Percentiles rank a stretch among this genome's conserved stretches.
phyloP scores from a whole-genome alignment of 352 stramenopile genomes.

The Pseudoperonospora humuli region DNA sequence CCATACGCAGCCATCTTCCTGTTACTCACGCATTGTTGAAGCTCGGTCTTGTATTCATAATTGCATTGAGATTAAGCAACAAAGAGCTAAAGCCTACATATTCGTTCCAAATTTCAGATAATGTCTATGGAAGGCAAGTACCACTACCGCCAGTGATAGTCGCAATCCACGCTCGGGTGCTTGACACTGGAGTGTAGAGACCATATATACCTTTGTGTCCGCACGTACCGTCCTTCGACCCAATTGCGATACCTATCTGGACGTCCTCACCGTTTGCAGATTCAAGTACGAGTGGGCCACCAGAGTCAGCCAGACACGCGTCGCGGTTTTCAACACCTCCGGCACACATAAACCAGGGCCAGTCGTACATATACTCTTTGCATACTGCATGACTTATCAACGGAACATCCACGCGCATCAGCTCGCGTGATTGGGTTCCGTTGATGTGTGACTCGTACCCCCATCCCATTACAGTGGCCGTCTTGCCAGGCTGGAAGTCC shows the following conservation, averaged over 20 bases:
- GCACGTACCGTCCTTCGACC: conserved; percentile 33
- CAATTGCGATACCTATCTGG: conserved; percentile 39
- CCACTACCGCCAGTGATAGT: conserved; percentile 10
- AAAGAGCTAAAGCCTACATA: no score
- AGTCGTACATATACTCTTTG: conserved; percentile 7
- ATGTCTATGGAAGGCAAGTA: conserved; percentile 14
- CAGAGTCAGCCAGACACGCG: conserved; percentile 45
- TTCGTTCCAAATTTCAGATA: no score
- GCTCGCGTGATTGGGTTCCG: conserved; percentile 14
- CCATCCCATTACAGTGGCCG: conserved; percentile 19
- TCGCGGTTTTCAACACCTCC: conserved; percentile 24
- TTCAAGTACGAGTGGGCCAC: conserved; percentile 33
- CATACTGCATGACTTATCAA: conserved; percentile 27
- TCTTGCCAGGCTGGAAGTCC: conserved; percentile 14
- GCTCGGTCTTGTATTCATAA: no score
- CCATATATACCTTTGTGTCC: conserved; percentile 26
- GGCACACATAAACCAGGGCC: conserved; percentile 42
- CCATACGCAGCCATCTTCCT: no score
- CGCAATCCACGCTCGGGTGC: conserved; percentile 31
- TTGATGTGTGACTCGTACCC: conserved; percentile 10
- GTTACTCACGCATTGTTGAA: no score
- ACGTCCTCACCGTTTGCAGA: conserved; percentile 7
- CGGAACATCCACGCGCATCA: conserved; percentile 30
- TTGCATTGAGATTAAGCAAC: no score
- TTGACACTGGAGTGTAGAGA: conserved; percentile 45